Percentiles rank a stretch among this genome's conserved stretches.
These are phyloP conservation scores for Iris pallida DNA, from an alignment of 116 monocot genomes.

Conservation along the genomic window DNA sequence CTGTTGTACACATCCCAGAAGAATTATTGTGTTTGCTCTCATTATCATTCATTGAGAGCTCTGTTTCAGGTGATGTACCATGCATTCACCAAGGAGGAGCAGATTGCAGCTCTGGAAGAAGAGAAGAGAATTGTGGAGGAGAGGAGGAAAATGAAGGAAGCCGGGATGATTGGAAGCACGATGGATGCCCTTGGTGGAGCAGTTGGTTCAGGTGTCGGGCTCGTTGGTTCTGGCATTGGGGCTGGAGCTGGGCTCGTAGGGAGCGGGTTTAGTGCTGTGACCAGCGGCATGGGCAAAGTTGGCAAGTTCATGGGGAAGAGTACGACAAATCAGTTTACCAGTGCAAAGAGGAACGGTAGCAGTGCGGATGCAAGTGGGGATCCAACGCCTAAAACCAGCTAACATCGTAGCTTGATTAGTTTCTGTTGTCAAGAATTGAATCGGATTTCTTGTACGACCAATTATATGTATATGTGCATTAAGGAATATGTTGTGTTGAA, in stretches of 20 bases:
- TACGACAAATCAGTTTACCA: slow-evolving; percentile 49
- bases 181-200: slow-evolving; percentile 80
- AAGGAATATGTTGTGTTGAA: background rate
- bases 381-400: too few relatives aligned
- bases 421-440: too few relatives aligned
- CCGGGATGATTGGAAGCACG: slow-evolving; percentile 73
- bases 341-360: slow-evolving; percentile 39
- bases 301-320: slow-evolving; percentile 75
- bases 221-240: slow-evolving; percentile 60
- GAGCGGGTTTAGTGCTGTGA: slow-evolving; percentile 33
- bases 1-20: too few relatives aligned
- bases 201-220: slow-evolving; percentile 52
- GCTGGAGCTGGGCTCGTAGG: slow-evolving; percentile 41
- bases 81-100: slow-evolving; percentile 72
- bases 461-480: background rate
- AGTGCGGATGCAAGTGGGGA: slow-evolving; percentile 8
- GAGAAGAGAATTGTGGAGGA: slow-evolving; percentile 69
- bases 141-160: slow-evolving; percentile 67
- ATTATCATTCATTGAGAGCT: background rate
- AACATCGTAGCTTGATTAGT: too few relatives aligned
- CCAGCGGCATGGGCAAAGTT: slow-evolving; percentile 65
- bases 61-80: slow-evolving; percentile 67
- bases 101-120: slow-evolving; percentile 51
- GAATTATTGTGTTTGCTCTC: too few relatives aligned
- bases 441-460: too few relatives aligned